Conservation (phyloP, 768 basidiomycete species). For the Kondoa malvinella region DNA sequence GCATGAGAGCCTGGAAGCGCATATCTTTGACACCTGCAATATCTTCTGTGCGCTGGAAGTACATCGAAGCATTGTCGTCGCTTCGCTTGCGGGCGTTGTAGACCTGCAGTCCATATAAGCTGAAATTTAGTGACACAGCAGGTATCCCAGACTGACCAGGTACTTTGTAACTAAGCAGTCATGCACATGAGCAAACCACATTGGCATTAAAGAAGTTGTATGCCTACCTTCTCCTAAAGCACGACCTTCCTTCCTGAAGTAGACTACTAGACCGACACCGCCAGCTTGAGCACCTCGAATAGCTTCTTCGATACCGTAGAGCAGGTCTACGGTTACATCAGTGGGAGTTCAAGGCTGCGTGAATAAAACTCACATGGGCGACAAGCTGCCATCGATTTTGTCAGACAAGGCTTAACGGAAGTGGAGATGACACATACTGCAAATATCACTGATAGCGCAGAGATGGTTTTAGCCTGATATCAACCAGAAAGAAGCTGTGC, state of each 20-base stretch:
- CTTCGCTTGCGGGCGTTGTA: slow-evolving; percentile 93
- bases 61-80: slow-evolving; percentile 78
- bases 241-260: slow-evolving; percentile 86
- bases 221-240: slow-evolving; percentile 76
- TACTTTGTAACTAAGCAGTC: slow-evolving; percentile 31
- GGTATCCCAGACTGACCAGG: slow-evolving; percentile 11
- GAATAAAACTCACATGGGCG: neutral
- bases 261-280: slow-evolving; percentile 81
- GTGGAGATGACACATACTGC: slow-evolving; percentile 46
- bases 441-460: slow-evolving; percentile 42
- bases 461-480: too few species aligned
- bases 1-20: slow-evolving; percentile 90
- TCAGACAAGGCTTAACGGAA: slow-evolving; percentile 69
- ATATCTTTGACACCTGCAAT: slow-evolving; percentile 43
- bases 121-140: slow-evolving; percentile 2
- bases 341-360: neutral
- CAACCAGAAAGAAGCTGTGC: too few species aligned
- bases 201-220: slow-evolving; percentile 42
- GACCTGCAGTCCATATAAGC: slow-evolving; percentile 44
- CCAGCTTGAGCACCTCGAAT: slow-evolving; percentile 64
- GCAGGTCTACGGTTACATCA: slow-evolving; percentile 14
- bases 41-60: slow-evolving; percentile 51
- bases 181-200: too few species aligned
- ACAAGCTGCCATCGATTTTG: neutral
- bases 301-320: slow-evolving; percentile 84